phyloP scores from a whole-genome alignment of 176 grass and related monocot genomes.

The Zizania latifolia region DNA sequence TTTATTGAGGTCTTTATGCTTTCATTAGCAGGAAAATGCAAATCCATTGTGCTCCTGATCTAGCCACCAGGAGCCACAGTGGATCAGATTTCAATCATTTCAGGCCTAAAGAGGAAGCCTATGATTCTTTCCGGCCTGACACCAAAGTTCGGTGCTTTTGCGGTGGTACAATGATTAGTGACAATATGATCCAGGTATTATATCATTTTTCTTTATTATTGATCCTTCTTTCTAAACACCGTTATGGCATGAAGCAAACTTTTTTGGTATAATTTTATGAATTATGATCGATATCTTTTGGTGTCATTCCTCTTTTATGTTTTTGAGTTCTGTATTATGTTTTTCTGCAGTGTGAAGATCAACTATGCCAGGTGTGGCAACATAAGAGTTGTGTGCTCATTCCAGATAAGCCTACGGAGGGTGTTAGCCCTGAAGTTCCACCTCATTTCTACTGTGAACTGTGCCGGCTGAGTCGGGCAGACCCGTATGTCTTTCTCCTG shows the following conservation, averaged over 20 bases:
- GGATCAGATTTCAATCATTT: conserved; percentile 69
- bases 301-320: not conserved
- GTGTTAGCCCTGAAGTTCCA: conserved; percentile 53
- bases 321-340: not conserved
- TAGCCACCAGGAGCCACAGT: conserved; percentile 59
- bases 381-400: conserved; percentile 81
- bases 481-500: conserved; percentile 81
- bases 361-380: conserved; percentile 63
- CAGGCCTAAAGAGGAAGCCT: conserved; percentile 63
- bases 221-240: not conserved
- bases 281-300: not conserved
- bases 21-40: conserved; percentile 87
- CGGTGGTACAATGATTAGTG: conserved; percentile 36
- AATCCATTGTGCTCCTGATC: conserved; percentile 63
- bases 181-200: conserved; percentile 63
- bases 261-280: not conserved
- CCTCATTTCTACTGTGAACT: conserved; percentile 83
- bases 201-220: not conserved
- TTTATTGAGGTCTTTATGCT: conserved; percentile 26
- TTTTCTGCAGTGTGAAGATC: conserved; percentile 81
- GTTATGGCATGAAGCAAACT: not conserved
- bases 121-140: conserved; percentile 32
- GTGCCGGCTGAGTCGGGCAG: conserved; percentile 77
- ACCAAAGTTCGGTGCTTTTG: conserved; percentile 78
- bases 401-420: conserved; percentile 73